Percentiles rank a stretch among this genome's conserved stretches.
These are phyloP conservation scores for Scleroderma citrinum DNA, from an alignment of 768 basidiomycete species.

Conservation along the genomic window DNA sequence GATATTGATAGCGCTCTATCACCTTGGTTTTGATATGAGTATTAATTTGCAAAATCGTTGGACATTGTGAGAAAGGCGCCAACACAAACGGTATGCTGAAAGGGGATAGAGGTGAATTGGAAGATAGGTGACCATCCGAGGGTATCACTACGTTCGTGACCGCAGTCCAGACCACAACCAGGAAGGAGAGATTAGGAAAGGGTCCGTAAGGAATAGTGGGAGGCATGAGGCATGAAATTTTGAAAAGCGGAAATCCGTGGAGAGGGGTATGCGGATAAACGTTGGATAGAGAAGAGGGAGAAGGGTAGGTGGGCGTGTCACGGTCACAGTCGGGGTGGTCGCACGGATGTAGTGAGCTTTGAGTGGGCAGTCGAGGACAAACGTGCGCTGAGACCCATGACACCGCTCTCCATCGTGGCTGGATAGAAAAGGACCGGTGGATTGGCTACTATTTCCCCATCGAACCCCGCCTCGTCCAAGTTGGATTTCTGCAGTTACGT, in stretches of 20 bases:
- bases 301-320: neutral
- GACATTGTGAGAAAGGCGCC: neutral
- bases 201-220: neutral
- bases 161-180: neutral
- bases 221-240: neutral
- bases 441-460: neutral
- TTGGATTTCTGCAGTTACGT: too few species aligned
- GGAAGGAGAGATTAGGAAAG: neutral
- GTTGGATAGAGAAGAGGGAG: neutral
- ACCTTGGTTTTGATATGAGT: neutral
- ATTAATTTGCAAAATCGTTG: conserved; percentile 10
- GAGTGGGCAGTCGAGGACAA: conserved; percentile 22
- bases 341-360: conserved; percentile 4
- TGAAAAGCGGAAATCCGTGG: neutral
- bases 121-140: neutral
- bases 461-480: too few species aligned
- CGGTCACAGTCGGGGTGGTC: too few species aligned
- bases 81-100: neutral
- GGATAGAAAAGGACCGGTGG: conserved; percentile 22
- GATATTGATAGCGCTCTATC: neutral
- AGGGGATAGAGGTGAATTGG: neutral
- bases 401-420: conserved; percentile 23
- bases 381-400: conserved; percentile 32
- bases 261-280: neutral
- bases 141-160: neutral